A percentile compares a stretch with the other conserved stretches of the same genome.
Conservation (phyloP, 1,284 basidiomycete genomes). For the Trametes hirsuta region DNA sequence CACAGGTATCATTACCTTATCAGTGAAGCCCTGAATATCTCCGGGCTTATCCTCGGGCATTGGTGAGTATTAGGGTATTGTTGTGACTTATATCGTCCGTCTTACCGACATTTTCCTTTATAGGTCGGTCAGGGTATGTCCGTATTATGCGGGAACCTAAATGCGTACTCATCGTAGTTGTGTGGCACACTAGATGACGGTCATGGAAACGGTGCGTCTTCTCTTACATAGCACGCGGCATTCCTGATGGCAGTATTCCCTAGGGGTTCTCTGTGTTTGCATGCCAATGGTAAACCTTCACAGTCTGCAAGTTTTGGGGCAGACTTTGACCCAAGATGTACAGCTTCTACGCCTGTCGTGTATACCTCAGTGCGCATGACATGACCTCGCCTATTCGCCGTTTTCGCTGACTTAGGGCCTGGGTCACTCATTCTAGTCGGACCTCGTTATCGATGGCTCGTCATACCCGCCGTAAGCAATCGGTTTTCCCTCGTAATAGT, state of each 20-base stretch:
- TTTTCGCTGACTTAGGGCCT: not conserved
- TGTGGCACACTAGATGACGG: not conserved
- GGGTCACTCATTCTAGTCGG: not conserved
- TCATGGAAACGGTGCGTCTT: not conserved
- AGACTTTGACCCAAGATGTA: not conserved
- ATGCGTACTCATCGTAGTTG: too few relatives aligned
- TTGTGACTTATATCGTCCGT: not conserved
- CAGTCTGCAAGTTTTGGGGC: not conserved
- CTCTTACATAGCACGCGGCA: too few relatives aligned
- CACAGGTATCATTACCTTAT: not conserved
- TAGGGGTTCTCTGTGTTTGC: conserved; percentile 1
- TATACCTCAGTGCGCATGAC: not conserved
- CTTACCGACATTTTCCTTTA: not conserved
- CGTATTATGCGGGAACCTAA: too few relatives aligned
- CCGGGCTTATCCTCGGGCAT: not conserved
- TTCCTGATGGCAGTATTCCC: not conserved
- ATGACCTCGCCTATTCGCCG: not conserved
- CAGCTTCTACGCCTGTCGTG: conserved; percentile 8
- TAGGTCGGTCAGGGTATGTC: too few relatives aligned
- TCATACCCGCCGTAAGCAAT: not conserved
- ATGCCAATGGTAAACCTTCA: not conserved
- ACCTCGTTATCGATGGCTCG: not conserved
- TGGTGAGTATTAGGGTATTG: not conserved
- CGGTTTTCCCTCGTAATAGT: too few relatives aligned
- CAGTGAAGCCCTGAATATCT: not conserved